Conservation (phyloP, 2,329 filamentous ascomycete genomes). For the Tolypocladium guangdongense region DNA sequence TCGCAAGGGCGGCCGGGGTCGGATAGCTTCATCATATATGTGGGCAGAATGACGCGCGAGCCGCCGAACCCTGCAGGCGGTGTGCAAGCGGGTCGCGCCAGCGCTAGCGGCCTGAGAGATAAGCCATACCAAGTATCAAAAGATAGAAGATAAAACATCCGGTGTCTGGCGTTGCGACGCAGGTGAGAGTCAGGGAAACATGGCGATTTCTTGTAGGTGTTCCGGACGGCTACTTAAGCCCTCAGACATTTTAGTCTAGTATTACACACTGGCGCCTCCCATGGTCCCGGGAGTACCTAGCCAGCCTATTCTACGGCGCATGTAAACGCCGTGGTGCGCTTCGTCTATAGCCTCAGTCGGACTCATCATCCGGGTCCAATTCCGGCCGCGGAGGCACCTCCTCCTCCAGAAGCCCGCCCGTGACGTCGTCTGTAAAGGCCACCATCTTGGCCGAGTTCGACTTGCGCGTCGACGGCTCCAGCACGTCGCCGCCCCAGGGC, state of each 20-base stretch:
- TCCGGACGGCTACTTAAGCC: too few species aligned
- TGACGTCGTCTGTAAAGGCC: slow-evolving; percentile 48
- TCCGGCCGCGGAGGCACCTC: slow-evolving; percentile 7
- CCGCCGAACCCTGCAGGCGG: not conserved
- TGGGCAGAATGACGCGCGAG: not conserved
- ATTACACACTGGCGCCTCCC: not conserved
- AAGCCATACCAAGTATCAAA: too few species aligned
- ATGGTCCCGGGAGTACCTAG: not conserved
- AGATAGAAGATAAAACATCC: too few species aligned
- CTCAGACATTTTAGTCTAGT: not conserved
- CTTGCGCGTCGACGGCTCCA: slow-evolving; percentile 43
- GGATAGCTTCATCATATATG: not conserved
- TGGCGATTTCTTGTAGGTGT: too few species aligned
- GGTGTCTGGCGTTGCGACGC: too few species aligned
- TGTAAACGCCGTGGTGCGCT: not conserved
- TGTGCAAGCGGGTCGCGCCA: not conserved
- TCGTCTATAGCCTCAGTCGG: slow-evolving; percentile 5
- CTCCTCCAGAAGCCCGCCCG: slow-evolving; percentile 20
- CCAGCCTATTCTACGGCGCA: not conserved
- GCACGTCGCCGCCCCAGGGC: slow-evolving; percentile 84
- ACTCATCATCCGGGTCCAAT: slow-evolving; percentile 8
- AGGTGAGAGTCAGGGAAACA: too few species aligned
- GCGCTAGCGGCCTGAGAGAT: not conserved
- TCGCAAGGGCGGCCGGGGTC: not conserved
- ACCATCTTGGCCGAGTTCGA: slow-evolving; percentile 43